Conservation (phyloP, 176 grass and related monocot species). For the Rhipidocladum racemiflorum region DNA sequence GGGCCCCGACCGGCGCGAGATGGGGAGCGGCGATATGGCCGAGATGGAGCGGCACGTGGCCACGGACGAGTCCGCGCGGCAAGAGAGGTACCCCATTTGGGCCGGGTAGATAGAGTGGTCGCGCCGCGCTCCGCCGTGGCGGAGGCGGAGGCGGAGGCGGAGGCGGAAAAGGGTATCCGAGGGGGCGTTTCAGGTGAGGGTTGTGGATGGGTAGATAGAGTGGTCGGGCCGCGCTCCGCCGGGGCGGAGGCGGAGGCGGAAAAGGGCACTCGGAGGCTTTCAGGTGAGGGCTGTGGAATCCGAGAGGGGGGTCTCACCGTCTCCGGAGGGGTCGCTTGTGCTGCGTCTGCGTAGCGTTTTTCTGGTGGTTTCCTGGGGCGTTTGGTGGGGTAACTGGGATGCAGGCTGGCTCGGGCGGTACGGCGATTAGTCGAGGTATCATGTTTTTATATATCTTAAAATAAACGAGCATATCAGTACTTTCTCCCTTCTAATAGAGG, state of each 20-base stretch:
- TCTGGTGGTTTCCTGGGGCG: background rate
- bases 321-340: background rate
- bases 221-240: background rate
- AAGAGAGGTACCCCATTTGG: slow-evolving; percentile 93
- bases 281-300: background rate
- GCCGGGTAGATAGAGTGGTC: background rate
- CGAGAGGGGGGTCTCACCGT: no score
- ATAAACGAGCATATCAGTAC: no score
- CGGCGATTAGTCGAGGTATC: no score
- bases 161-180: background rate
- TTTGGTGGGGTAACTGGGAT: background rate
- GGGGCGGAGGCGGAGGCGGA: background rate
- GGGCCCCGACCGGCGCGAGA: slow-evolving; percentile 20
- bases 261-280: background rate
- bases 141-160: background rate
- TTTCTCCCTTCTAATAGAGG: no score
- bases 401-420: no score
- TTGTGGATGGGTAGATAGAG: background rate
- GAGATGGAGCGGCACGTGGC: slow-evolving; percentile 85
- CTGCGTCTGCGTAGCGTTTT: background rate
- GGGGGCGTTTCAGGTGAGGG: background rate
- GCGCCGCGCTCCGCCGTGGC: background rate
- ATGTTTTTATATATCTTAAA: no score
- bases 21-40: slow-evolving; percentile 53
- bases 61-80: slow-evolving; percentile 91